A percentile compares a stretch with the other conserved stretches of the same genome.
phyloP scores from a whole-genome alignment of 2,329 filamentous ascomycete genomes.

The Diaporthe sp. region DNA sequence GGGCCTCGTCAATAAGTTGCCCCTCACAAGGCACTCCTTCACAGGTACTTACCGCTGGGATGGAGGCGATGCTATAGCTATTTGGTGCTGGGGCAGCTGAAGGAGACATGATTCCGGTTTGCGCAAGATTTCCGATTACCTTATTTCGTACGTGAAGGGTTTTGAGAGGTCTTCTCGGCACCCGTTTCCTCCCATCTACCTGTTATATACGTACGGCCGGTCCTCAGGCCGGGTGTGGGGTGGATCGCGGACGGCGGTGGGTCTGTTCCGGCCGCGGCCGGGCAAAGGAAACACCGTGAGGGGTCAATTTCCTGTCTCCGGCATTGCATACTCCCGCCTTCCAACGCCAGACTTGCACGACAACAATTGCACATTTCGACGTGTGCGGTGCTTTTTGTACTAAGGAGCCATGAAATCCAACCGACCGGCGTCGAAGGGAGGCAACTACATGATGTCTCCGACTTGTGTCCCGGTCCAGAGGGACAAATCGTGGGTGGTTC shows the following conservation, averaged over 20 bases:
- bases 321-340: neutral
- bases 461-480: neutral
- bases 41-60: constrained; percentile 56
- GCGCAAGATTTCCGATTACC: neutral
- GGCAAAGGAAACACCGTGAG: constrained; percentile 34
- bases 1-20: neutral
- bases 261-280: neutral
- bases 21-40: neutral
- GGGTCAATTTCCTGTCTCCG: neutral
- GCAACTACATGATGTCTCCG: neutral
- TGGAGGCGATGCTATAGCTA: constrained; percentile 63
- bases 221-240: neutral
- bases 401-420: neutral
- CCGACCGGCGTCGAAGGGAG: neutral
- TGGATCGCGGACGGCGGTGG: neutral
- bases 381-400: neutral
- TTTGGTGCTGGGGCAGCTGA: constrained; percentile 28
- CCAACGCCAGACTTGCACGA: neutral
- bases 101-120: constrained; percentile 26
- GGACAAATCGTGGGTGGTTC: neutral
- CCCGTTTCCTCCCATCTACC: no score
- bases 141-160: neutral
- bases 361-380: neutral
- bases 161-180: neutral
- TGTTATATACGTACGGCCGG: constrained; percentile 12